These are phyloP conservation scores for Blastocystis sp. DNA, from an alignment of 352 stramenopile genomes.

Conservation along the genomic window DNA sequence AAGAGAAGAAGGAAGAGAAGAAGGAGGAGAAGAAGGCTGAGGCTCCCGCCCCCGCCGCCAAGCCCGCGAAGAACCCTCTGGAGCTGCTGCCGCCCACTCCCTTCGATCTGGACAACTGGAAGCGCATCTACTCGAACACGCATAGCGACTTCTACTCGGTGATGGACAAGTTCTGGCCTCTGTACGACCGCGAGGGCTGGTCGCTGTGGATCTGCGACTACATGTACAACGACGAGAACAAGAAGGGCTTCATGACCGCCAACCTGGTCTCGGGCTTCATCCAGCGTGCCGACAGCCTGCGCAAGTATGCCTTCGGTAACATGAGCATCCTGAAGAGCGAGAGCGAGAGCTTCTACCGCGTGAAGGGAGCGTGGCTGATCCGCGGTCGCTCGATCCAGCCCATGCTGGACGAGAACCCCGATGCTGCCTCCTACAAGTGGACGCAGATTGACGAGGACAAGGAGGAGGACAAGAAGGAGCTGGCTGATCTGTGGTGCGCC, in stretches of 20 bases:
- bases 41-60: conserved; percentile 58
- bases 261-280: conserved; percentile 81
- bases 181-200: conserved; percentile 75
- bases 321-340: conserved; percentile 61
- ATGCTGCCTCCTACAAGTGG: conserved; percentile 83
- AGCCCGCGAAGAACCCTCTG: conserved; percentile 72
- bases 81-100: conserved; percentile 73
- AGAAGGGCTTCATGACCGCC: conserved; percentile 79
- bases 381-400: conserved; percentile 73
- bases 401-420: conserved; percentile 77
- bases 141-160: conserved; percentile 66
- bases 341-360: conserved; percentile 69
- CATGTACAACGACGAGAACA: conserved; percentile 84
- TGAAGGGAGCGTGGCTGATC: conserved; percentile 78
- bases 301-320: conserved; percentile 80
- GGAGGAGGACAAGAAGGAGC: conserved; percentile 68
- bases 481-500: not conserved
- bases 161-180: conserved; percentile 81
- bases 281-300: conserved; percentile 77
- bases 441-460: conserved; percentile 69
- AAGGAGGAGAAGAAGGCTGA: conserved; percentile 41
- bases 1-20: not conserved
- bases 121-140: conserved; percentile 81
- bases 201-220: conserved; percentile 79
- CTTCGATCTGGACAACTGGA: conserved; percentile 77